Conservation (phyloP, 179 eudicot species). For the Silene coronaria region DNA sequence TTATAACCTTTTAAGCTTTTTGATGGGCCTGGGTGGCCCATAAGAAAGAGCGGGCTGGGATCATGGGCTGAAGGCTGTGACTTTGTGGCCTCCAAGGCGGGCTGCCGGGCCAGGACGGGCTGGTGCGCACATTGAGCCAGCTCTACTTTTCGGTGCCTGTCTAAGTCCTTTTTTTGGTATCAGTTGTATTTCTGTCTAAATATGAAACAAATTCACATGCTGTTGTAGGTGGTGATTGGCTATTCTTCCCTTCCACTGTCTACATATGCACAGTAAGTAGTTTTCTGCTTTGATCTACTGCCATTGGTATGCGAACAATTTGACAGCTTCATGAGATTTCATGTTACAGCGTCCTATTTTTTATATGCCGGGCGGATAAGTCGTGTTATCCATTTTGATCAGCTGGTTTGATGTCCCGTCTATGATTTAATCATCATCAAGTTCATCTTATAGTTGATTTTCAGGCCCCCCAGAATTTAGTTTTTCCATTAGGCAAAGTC, state of each 20-base stretch:
- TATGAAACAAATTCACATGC: constrained; percentile 11
- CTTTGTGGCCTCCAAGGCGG: no score
- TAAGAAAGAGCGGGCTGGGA: no score
- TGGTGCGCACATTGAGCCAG: no score
- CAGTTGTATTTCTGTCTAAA: constrained; percentile 8
- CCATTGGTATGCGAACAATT: constrained; percentile 4
- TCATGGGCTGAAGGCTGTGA: no score
- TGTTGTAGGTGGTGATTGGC: constrained; percentile 86
- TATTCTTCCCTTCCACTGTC: constrained; percentile 86
- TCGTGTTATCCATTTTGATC: background rate
- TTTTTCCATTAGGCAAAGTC: background rate
- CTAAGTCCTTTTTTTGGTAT: background rate
- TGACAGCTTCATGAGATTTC: background rate
- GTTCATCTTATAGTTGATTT: background rate
- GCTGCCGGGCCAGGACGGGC: no score
- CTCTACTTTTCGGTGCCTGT: background rate
- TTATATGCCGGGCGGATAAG: background rate
- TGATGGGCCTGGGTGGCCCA: no score
- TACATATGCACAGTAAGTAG: constrained; percentile 80
- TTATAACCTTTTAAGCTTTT: no score
- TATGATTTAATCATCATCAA: background rate
- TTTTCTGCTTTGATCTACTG: constrained; percentile 5
- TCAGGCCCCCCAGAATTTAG: background rate
- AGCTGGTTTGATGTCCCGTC: background rate
- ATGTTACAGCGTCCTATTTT: background rate